Percentiles rank a stretch among this genome's conserved stretches.
Conservation (phyloP, 306 rosid genomes). For the Sicyos edulis region DNA sequence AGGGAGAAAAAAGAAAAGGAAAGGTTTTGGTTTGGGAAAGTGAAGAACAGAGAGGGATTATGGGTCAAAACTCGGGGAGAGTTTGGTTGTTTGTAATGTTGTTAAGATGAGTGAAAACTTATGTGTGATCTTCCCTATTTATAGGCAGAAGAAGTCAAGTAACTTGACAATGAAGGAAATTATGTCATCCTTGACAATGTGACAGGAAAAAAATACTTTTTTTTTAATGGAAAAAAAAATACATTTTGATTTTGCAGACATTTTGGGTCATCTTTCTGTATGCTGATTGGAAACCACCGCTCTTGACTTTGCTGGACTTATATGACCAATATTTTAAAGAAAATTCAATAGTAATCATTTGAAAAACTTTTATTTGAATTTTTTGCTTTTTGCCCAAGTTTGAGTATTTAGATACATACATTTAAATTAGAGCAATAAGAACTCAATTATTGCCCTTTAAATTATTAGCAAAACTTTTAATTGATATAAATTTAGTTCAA, state of each 20-base stretch:
- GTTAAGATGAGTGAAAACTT: constrained; percentile 5
- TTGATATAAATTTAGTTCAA: too few species aligned
- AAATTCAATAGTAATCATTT: background rate
- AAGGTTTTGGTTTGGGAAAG: background rate
- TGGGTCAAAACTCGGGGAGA: background rate
- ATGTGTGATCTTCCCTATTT: background rate
- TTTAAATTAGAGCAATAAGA: too few species aligned
- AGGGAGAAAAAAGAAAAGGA: background rate
- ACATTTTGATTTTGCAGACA: background rate
- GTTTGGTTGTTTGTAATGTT: background rate
- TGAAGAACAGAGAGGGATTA: background rate
- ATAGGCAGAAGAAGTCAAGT: background rate
- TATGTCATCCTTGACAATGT: background rate
- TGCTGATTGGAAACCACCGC: too few species aligned
- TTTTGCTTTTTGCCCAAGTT: constrained; percentile 10
- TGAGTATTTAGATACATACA: too few species aligned
- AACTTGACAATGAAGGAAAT: constrained; percentile 9
- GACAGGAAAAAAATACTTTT: too few species aligned
- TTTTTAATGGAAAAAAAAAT: too few species aligned
- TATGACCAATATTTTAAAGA: background rate
- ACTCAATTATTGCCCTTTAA: too few species aligned
- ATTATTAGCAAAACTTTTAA: too few species aligned
- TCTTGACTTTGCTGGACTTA: background rate
- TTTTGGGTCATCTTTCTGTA: background rate
- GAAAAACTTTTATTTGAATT: background rate